These are phyloP conservation scores for Zygoascus sp. DNA, from an alignment of 1,139 yeast species.

Conservation along the genomic window DNA sequence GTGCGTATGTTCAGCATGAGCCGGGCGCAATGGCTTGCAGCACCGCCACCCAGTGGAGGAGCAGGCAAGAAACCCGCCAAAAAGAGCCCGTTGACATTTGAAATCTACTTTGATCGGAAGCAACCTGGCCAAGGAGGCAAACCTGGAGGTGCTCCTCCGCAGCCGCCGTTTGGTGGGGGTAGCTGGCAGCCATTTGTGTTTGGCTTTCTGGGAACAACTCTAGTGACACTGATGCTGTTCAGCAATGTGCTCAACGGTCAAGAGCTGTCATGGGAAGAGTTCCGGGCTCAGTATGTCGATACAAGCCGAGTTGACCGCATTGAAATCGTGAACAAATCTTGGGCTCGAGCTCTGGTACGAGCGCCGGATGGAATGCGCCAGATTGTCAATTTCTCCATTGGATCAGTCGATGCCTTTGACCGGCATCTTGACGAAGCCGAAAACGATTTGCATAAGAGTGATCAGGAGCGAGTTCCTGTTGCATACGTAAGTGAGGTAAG, in stretches of 20 bases:
- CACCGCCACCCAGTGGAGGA: background rate
- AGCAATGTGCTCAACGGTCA: constrained; percentile 9
- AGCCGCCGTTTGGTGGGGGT: constrained; percentile 5
- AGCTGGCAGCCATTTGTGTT: constrained; percentile 13
- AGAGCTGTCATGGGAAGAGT: constrained; percentile 73
- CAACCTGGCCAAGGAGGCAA: constrained; percentile 7
- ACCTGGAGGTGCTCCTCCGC: constrained; percentile 4
- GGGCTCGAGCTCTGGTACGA: constrained; percentile 52
- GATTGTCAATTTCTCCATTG: constrained; percentile 61
- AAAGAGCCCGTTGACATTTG: constrained; percentile 9
- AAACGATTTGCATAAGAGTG: constrained; percentile 61
- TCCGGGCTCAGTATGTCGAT: constrained; percentile 73
- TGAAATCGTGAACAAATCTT: constrained; percentile 67
- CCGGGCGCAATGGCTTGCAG: background rate
- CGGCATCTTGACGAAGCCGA: constrained; percentile 73
- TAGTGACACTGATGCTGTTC: constrained; percentile 9
- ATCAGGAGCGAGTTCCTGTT: constrained; percentile 73
- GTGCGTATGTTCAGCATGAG: background rate
- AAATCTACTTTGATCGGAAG: constrained; percentile 9
- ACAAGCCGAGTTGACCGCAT: constrained; percentile 77
- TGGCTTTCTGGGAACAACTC: constrained; percentile 7
- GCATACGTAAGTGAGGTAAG: constrained; percentile 58
- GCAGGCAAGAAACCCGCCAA: constrained; percentile 8
- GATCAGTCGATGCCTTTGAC: constrained; percentile 86
- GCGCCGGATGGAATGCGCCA: constrained; percentile 18